These are phyloP conservation scores for Turritis glabra DNA, from an alignment of 345 rosid genomes.

Conservation along the genomic window DNA sequence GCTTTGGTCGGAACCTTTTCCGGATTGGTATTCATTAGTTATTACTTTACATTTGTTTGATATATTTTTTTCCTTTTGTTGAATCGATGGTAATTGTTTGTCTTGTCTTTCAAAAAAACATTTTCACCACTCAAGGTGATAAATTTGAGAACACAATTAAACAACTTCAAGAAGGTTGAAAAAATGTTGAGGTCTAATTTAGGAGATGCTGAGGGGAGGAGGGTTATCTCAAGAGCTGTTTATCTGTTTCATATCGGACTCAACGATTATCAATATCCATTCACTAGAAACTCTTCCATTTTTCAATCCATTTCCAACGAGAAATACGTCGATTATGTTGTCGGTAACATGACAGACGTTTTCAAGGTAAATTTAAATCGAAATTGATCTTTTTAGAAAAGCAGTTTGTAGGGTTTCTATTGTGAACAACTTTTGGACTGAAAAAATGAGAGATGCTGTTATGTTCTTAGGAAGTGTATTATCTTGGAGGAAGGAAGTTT, in stretches of 20 bases:
- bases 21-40: not conserved
- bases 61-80: not conserved
- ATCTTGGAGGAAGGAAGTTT: conserved; percentile 4
- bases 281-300: not conserved
- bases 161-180: not conserved
- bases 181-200: not conserved
- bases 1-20: not conserved
- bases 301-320: not conserved
- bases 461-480: not conserved
- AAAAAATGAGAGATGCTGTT: not conserved
- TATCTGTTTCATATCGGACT: not conserved
- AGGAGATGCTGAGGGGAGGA: conserved; percentile 1
- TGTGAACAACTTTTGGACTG: not conserved
- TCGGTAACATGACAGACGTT: conserved; percentile 1
- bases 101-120: not conserved
- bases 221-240: not conserved
- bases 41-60: not conserved
- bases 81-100: not conserved
- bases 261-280: not conserved
- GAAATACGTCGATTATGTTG: not conserved
- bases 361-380: not conserved
- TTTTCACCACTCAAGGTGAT: not conserved
- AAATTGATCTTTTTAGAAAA: not conserved
- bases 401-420: not conserved
- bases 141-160: not conserved